A percentile compares a stretch with the other conserved stretches of the same genome.
These are phyloP conservation scores for Colletotrichum tropicicola DNA, from an alignment of 2,329 filamentous ascomycete species.

Conservation along the genomic window DNA sequence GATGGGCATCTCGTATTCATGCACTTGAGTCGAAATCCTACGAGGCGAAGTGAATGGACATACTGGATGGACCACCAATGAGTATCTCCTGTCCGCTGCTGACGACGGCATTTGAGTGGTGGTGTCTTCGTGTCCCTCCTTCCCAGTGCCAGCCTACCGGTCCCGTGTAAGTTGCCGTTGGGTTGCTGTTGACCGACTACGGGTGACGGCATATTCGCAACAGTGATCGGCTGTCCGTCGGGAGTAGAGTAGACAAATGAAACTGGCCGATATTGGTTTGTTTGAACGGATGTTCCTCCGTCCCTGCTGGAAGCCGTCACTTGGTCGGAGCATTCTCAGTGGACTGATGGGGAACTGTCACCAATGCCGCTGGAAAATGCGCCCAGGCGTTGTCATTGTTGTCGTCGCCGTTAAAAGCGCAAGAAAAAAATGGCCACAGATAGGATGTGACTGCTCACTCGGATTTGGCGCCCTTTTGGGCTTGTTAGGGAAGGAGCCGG, in stretches of 20 bases:
- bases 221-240: constrained; percentile 7
- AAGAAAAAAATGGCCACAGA: background rate
- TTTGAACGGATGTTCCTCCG: background rate
- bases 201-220: constrained; percentile 11
- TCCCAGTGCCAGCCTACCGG: background rate
- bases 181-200: background rate
- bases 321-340: background rate
- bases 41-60: constrained; percentile 8
- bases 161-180: constrained; percentile 3
- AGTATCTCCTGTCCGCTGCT: background rate
- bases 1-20: constrained; percentile 29
- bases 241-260: constrained; percentile 4
- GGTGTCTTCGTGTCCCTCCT: background rate
- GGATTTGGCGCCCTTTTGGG: too few species aligned
- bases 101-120: background rate
- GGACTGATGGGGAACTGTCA: background rate
- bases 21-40: constrained; percentile 18
- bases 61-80: background rate
- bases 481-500: background rate
- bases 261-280: background rate
- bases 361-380: background rate
- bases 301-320: constrained; percentile 12
- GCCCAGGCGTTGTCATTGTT: background rate
- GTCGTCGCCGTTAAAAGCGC: background rate
- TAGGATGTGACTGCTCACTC: background rate